Conservation (phyloP, 805 yeast genomes). For the Starmera dryadoides region DNA sequence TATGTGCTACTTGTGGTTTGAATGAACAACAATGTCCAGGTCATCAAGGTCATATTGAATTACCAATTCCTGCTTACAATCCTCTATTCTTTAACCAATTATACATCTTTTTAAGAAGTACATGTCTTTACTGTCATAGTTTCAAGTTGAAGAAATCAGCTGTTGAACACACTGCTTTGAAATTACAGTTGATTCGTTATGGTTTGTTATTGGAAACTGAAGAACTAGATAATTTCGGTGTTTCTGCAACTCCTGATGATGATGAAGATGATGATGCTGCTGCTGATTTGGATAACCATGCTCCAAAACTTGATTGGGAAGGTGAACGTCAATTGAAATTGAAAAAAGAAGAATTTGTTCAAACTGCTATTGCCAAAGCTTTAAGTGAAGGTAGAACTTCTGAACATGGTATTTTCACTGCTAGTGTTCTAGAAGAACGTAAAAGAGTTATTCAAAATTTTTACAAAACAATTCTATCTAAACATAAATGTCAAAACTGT, state of each 20-base stretch:
- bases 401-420: slow-evolving; percentile 65
- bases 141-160: slow-evolving; percentile 67
- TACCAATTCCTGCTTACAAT: slow-evolving; percentile 92
- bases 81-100: slow-evolving; percentile 91
- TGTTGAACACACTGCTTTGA: slow-evolving; percentile 70
- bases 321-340: slow-evolving; percentile 41
- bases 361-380: slow-evolving; percentile 63
- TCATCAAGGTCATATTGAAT: slow-evolving; percentile 95
- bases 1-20: slow-evolving; percentile 90
- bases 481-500: slow-evolving; percentile 93
- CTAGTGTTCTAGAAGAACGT: slow-evolving; percentile 83
- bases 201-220: slow-evolving; percentile 78
- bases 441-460: slow-evolving; percentile 66
- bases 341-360: slow-evolving; percentile 65
- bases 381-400: slow-evolving; percentile 68
- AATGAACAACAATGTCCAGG: slow-evolving; percentile 96
- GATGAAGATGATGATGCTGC: slow-evolving; percentile 46
- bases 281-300: slow-evolving; percentile 31
- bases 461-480: slow-evolving; percentile 60
- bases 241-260: slow-evolving; percentile 25
- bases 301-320: slow-evolving; percentile 25
- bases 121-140: slow-evolving; percentile 87
- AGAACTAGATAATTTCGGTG: slow-evolving; percentile 57
- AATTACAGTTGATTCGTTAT: slow-evolving; percentile 74
- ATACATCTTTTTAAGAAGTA: slow-evolving; percentile 72